These are phyloP conservation scores for Adansonia digitata DNA, from an alignment of 345 rosid genomes.

Conservation along the genomic window DNA sequence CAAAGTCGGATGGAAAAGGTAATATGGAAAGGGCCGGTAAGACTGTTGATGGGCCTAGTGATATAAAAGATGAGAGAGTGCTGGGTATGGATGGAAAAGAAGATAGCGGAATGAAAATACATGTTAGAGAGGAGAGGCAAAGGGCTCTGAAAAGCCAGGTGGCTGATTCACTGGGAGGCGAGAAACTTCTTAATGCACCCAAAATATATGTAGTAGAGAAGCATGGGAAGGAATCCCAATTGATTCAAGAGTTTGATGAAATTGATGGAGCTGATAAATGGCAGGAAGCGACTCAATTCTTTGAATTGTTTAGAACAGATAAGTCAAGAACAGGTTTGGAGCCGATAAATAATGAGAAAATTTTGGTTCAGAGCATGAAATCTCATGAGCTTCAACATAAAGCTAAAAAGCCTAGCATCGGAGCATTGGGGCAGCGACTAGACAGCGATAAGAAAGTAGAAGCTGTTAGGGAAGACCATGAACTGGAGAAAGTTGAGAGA, in stretches of 20 bases:
- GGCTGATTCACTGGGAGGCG: constrained; percentile 26
- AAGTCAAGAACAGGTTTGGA: constrained; percentile 36
- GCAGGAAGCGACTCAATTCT: constrained; percentile 70
- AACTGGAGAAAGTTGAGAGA: constrained; percentile 27
- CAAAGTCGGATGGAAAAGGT: constrained; percentile 29
- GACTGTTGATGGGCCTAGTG: constrained; percentile 10
- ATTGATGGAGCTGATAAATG: constrained; percentile 58
- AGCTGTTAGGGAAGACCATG: constrained; percentile 34
- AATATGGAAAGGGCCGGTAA: constrained; percentile 31
- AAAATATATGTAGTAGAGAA: constrained; percentile 28
- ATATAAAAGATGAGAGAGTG: constrained; percentile 19
- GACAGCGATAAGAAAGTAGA: constrained; percentile 28
- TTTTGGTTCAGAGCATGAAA: constrained; percentile 22
- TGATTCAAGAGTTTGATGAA: constrained; percentile 36
- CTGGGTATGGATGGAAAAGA: constrained; percentile 22
- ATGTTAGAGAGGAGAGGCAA: constrained; percentile 26
- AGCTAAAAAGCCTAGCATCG: constrained; percentile 29
- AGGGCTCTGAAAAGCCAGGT: constrained; percentile 15
- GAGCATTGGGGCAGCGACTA: constrained; percentile 26
- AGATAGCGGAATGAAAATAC: constrained; percentile 24
- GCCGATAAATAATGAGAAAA: constrained; percentile 32
- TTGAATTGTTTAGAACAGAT: constrained; percentile 60
- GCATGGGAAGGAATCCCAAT: constrained; percentile 33
- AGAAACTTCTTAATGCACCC: constrained; percentile 18
- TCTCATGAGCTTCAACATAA: constrained; percentile 34